Evolutionary conservation across 2,329 filamentous ascomycete species (phyloP), one percentile per base, ranked within the genome.

Genomic region (Apiospora rasikravindrae): DNA sequence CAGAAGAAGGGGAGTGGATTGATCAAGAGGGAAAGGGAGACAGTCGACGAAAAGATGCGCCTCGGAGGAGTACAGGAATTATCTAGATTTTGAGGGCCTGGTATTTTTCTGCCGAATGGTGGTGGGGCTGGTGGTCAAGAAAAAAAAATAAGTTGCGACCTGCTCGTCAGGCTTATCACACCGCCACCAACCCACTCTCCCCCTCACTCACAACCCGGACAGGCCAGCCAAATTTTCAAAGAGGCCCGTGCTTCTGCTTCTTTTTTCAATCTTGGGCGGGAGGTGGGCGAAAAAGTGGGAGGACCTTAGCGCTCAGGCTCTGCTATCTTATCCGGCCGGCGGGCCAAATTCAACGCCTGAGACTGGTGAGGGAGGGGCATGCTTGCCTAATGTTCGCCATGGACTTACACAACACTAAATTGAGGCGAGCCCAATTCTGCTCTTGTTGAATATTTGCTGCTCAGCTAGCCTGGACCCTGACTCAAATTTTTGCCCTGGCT

Each of bases 71-170:
- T 40, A 37, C 33, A 64, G 33, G 57, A 64, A 64, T 64, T 64
- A 64, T 64, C 57, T 64, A 64, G 57, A 64, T 64, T 64, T 64
- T 64, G 57, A 64, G 57, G 57, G 57, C 57, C 57, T 64, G 57
- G 57, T 64, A 64, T 64, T 64, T 64, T 64, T 64, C 57, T 64
- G 57, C 57, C 57, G 22, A 40, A 4, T 64, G 33, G 57, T 64
- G 57, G 57, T 64, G 57, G 57, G 57, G 57, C 33, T 64, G 57
- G 57, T 64, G 57, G 57, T 64, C 40, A 64, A 64, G 57, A 64
- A 64, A 64, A 64, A 64, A 64, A 64, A 64, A 40, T 61, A 61
- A 64, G 57, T 64, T 64, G 57, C 57, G 57, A 64, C 57, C 33
- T 57, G 22, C 29, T 64, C 57, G 40, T 61, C 53, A 37, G 53